Base-by-base conservation (phyloP, 495 filamentous ascomycete genomes). In the Elaphomyces granulatus region DNA sequence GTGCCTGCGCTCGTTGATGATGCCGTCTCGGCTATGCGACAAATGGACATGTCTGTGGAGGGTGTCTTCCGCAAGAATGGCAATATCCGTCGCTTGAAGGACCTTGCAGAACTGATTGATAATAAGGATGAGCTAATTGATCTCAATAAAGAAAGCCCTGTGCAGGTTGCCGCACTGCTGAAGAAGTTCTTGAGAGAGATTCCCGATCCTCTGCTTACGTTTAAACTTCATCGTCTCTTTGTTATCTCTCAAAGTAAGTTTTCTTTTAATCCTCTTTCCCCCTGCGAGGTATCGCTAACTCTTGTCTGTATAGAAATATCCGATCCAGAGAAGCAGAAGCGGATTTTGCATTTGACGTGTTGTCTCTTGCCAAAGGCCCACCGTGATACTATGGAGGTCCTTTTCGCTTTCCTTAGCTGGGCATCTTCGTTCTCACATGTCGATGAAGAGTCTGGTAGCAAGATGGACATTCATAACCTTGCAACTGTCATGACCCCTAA, bases 61-160 rank as follows among this genome's bases (percentile, higher is more conserved):
- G 92, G 92, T 51, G 88, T 99, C 34, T 99, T 99, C 73, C 81
- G 90, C 40, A 99, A 99, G 69, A 99, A 95, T 52, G 90, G 90
- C 43, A 96, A 95, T 53, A 95, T 99, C 55, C 80, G 81, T 51
- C 79, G 83, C 37, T 68, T 96, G 18, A 82, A 81, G 45, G 87
- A 94, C 39, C 62, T 92, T 15, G 75, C 80, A 19, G 84, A 88
- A 31, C 64, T 75, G 47, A 81, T 96, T 38, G 88, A 99, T 56
- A 83, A 83, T 37, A 84, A 81, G 34, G 77, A 77, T 36, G 83
- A 83, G 38, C 70, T 77, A 31, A 78, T 95, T 17, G 84, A 93
- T 49, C 66, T 95, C 49, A 77, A 72, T 34, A 76, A 80, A 41
- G 84, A 94, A 54, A 81, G 73, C 43, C 86, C 90, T 16, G 85